Conservation (phyloP, 176 grass and related monocot species). For the Juncus inflexus region DNA sequence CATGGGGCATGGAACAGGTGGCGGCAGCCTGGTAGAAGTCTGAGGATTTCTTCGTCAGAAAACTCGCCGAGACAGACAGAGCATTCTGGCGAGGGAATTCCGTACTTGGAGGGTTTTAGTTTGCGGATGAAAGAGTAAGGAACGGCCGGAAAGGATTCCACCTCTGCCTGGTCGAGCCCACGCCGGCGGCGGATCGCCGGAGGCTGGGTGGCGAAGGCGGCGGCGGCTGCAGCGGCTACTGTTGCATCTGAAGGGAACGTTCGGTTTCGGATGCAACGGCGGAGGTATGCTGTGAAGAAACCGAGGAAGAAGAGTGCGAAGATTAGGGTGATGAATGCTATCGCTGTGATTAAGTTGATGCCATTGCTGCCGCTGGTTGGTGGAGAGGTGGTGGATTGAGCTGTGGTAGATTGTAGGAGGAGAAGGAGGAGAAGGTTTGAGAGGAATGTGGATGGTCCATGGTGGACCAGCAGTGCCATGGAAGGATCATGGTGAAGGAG, state of each 20-base stretch:
- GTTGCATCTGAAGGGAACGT: conserved; percentile 4
- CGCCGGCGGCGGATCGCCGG: conserved; percentile 7
- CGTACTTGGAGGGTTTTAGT: conserved; percentile 41
- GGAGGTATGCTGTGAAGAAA: conserved; percentile 59
- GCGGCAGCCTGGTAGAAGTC: conserved; percentile 65
- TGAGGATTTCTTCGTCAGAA: conserved; percentile 53
- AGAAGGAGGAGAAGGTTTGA: neutral
- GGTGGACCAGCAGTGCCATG: conserved; percentile 22
- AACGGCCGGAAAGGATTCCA: conserved; percentile 65
- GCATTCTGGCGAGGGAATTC: conserved; percentile 54
- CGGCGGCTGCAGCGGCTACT: conserved; percentile 11
- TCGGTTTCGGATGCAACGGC: conserved; percentile 28
- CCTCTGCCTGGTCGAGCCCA: conserved; percentile 42
- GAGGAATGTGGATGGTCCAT: conserved; percentile 4
- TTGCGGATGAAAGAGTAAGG: conserved; percentile 46
- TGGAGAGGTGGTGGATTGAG: neutral
- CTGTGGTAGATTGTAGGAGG: neutral
- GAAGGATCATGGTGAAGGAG: conserved; percentile 20
- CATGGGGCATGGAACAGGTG: conserved; percentile 80
- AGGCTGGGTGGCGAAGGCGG: conserved; percentile 12
- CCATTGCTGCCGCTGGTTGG: neutral
- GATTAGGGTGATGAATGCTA: conserved; percentile 47
- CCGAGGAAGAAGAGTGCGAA: conserved; percentile 59
- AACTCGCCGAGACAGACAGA: conserved; percentile 73
- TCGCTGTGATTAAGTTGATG: conserved; percentile 38